Percentiles rank a stretch among this genome's conserved stretches.
Conservation (phyloP, 257 asterid species). For the Paraleonurus japonicus region DNA sequence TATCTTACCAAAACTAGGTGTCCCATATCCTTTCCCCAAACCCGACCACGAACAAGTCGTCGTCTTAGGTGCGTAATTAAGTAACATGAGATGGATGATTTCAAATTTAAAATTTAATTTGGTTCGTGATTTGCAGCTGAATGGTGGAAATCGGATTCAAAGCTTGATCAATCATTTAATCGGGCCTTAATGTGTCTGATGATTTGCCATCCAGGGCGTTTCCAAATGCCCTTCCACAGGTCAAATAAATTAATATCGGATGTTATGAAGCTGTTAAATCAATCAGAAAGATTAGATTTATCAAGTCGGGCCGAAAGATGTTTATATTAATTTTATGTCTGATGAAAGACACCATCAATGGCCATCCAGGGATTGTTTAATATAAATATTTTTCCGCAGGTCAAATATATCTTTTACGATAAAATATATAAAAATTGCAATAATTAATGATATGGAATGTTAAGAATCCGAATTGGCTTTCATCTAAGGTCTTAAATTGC, state of each 20-base stretch:
- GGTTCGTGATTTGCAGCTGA: conserved; percentile 39
- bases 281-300: no score
- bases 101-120: neutral
- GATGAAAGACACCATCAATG: no score
- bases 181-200: conserved; percentile 66
- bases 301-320: no score
- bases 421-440: no score
- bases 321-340: no score
- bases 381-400: no score
- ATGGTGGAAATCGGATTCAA: conserved; percentile 82
- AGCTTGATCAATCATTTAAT: conserved; percentile 49
- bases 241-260: neutral
- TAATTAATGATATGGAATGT: no score
- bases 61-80: conserved; percentile 45
- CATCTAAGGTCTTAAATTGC: no score
- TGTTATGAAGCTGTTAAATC: no score
- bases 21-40: conserved; percentile 84
- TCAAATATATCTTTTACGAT: no score
- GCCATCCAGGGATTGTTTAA: no score
- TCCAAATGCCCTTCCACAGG: conserved; percentile 42
- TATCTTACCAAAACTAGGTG: conserved; percentile 79
- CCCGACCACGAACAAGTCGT: conserved; percentile 78
- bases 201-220: conserved; percentile 64
- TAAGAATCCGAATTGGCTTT: no score
- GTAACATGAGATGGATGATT: neutral